Evolutionary conservation across 176 grass and related monocot genomes (phyloP), one percentile per base, ranked within the genome.

Genomic region (Sorghum bicolor): DNA sequence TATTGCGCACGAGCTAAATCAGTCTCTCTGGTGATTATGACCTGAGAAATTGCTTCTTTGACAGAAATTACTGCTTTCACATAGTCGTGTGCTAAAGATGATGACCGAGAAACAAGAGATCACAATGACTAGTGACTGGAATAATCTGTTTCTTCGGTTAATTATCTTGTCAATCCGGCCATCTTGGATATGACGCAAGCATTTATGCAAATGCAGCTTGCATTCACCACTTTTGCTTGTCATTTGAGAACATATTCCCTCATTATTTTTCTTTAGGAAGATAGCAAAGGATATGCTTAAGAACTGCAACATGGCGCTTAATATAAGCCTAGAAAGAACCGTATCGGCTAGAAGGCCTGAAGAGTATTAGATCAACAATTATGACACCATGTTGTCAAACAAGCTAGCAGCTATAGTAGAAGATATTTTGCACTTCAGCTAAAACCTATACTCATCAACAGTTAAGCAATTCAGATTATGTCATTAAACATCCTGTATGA

Each of bases 201-300:
- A n/a, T 32, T 37, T 20, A 29, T 62, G 68, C 68, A 61, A 72
- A 43, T 62, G 36, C 68, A 31, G 36, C 80, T 73, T 32, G 17
- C 26, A 24, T 29, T 77, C 15, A 77, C 38, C 39, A 26, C 19
- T 77, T 45, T 82, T 69, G 38, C 76, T 70, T 77, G 69, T 77
- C 86, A 77, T 70, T 50, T 47, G 39, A 87, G 80, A 72, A 83
- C 41, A 83, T 47, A 37, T 76, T 83, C 86, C 70, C 17, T 6
- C 48, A 83, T 66, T 63, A 25, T 43, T 83, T 83, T 72, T 31
- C 28, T 72, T 33, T 13, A 43, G 19, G 6, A 64, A 45, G 20
- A 38, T 61, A 25, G 70, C 70, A 39, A 47, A 82, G 50, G 86
- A 87, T 87, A 78, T 87, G 57, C 40, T 82, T 77, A 82, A 77